Evolutionary conservation across 306 rosid species (phyloP), one percentile per base, ranked within the genome.

Genomic region (Benincasa hispida): DNA sequence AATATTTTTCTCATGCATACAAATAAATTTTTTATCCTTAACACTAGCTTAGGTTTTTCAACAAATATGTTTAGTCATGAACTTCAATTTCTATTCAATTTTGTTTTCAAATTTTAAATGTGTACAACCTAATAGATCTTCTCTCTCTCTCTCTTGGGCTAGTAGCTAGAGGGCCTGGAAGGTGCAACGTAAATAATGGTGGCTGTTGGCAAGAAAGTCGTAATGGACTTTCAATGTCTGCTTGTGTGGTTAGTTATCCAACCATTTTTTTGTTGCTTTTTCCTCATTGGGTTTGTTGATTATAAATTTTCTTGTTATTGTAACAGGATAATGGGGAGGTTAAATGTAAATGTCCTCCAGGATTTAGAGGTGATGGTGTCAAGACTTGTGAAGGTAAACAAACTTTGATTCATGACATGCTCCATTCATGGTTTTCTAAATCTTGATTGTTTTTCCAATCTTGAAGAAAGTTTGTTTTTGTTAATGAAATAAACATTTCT

Each of bases 191-290:
- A 74, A 90, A 95, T 79, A 86, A 95, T 81, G 99, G 99, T 58
- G 99, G 98, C 72, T 95, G 99, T 81, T 95, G 99, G 99, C 99
- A 90, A 79, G 91, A 87, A 10, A 89, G 93, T 48, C 87, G 70
- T 74, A 78, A 90, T 77, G 98, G 98, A 72, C 92, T 85, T 82
- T 89, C 93, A 30, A 91, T 80, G 82, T 79, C 98, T 83, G 99
- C 99, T 79, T 95, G 99, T 79, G 79, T 70, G 57, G 99, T 95
- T 78, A 86, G 97, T 24, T 25, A 55, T 32, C 63, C 19, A 5
- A 12, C 19, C 51, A 51, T 32, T 37, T 42, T 6, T 58, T 35
- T 60, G 72, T 78, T 73, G 30, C 6, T 28, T 73, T 54, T 48
- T 51, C 32, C 63, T 32, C 48, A 54, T 54, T 74, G n/a, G 32